A percentile compares a stretch with the other conserved stretches of the same genome.
Conservation (phyloP, 23 red algal genomes). For the Gracilaria vermiculophylla region DNA sequence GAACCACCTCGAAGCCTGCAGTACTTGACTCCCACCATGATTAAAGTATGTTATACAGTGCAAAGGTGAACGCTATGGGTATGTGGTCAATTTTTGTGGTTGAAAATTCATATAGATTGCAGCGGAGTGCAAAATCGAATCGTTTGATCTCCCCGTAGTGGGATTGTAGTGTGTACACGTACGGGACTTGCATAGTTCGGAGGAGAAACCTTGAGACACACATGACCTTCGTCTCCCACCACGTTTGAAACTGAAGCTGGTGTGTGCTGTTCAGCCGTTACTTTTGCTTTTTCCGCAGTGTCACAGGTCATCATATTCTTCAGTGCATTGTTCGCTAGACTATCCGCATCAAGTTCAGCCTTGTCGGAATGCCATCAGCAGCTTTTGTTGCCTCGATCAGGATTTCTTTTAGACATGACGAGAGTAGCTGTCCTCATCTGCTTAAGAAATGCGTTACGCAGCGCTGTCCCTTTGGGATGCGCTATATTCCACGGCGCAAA, state of each 20-base stretch:
- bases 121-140: constrained; percentile 8
- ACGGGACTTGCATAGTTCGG: not conserved
- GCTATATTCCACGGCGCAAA: not conserved
- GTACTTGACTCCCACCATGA: too few species aligned
- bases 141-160: not conserved
- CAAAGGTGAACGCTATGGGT: too few species aligned
- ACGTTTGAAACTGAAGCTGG: not conserved
- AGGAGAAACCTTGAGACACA: not conserved
- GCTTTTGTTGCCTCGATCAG: not conserved
- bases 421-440: not conserved
- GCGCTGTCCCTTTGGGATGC: not conserved
- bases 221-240: not conserved
- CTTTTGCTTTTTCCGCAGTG: not conserved
- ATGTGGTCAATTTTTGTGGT: too few species aligned
- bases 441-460: not conserved
- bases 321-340: too few species aligned
- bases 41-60: too few species aligned
- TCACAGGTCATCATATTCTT: too few species aligned
- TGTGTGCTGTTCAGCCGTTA: not conserved
- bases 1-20: too few species aligned
- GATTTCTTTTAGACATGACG: not conserved
- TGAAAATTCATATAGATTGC: too few species aligned
- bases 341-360: not conserved
- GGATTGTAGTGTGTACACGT: not conserved
- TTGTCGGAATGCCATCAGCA: not conserved